Conservation (phyloP, 176 grass and related monocot species). For the Tuctoria greenei region DNA sequence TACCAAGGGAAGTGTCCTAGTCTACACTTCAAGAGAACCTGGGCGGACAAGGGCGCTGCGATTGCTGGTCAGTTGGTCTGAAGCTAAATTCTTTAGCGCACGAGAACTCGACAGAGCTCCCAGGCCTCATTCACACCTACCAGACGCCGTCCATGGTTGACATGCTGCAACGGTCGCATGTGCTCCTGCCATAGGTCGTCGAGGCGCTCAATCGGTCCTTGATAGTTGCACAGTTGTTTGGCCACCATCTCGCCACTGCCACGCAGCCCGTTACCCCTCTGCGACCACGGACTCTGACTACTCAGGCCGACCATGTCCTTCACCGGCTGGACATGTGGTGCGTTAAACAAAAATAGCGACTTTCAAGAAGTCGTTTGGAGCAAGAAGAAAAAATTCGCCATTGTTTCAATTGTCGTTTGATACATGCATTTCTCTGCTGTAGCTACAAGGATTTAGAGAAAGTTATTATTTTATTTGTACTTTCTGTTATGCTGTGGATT, state of each 20-base stretch:
- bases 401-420: not conserved
- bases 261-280: no score
- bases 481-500: not conserved
- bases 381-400: not conserved
- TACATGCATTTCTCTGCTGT: not conserved
- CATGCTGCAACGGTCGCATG: constrained; percentile 51
- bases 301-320: constrained; percentile 6
- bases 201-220: constrained; percentile 11
- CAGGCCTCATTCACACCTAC: constrained; percentile 36
- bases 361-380: not conserved
- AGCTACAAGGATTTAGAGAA: no score
- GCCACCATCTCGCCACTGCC: not conserved
- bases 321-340: not conserved
- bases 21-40: no score
- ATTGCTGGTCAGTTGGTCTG: no score
- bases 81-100: no score
- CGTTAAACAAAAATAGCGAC: not conserved
- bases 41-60: no score
- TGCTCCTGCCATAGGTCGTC: constrained; percentile 12
- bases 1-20: no score
- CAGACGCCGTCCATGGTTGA: constrained; percentile 56
- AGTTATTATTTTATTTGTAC: no score
- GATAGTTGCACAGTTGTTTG: not conserved
- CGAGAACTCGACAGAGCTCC: constrained; percentile 41
- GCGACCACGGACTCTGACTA: no score